Percentiles rank a stretch among this genome's conserved stretches.
These are phyloP conservation scores for Talaromyces sp. DNA, from an alignment of 2,329 filamentous ascomycete species.

Conservation along the genomic window DNA sequence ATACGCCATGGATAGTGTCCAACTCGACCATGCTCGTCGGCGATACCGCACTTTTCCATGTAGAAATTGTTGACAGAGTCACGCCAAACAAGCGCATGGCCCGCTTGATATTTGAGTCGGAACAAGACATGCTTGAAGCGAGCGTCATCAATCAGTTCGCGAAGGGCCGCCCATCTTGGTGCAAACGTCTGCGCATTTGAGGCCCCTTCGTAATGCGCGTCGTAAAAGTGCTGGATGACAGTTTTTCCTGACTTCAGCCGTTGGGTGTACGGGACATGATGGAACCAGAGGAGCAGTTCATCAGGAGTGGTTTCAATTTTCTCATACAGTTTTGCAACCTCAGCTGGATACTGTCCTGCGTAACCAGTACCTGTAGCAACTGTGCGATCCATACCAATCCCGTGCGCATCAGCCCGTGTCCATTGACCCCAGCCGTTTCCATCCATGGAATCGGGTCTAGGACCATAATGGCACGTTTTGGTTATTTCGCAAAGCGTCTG, in stretches of 20 bases:
- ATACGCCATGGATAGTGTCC: conserved; percentile 64
- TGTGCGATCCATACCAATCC: conserved; percentile 71
- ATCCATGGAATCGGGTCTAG: conserved; percentile 66
- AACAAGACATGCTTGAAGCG: conserved; percentile 60
- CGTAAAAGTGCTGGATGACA: conserved; percentile 67
- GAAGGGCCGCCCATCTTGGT: conserved; percentile 54
- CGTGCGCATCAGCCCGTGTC: conserved; percentile 61
- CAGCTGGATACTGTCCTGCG: conserved; percentile 64
- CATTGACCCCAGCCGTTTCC: conserved; percentile 70
- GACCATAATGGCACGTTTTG: conserved; percentile 62
- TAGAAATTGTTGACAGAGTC: conserved; percentile 67
- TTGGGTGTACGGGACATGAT: conserved; percentile 69
- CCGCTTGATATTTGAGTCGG: conserved; percentile 64
- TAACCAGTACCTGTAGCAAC: conserved; percentile 66
- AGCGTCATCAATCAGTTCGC: conserved; percentile 59
- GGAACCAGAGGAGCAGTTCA: conserved; percentile 69
- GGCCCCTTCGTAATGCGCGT: conserved; percentile 61
- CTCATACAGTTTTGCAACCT: conserved; percentile 60
- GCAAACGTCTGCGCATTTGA: conserved; percentile 60
- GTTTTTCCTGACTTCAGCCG: conserved; percentile 62
- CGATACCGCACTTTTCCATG: conserved; percentile 59
- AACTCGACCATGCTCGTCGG: conserved; percentile 58
- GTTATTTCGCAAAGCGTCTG: conserved; percentile 69
- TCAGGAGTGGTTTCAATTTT: conserved; percentile 64
- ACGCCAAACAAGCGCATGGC: conserved; percentile 69